These are phyloP conservation scores for Aaosphaeria pasadenensis DNA, from an alignment of 2,329 filamentous ascomycete genomes.

Conservation along the genomic window DNA sequence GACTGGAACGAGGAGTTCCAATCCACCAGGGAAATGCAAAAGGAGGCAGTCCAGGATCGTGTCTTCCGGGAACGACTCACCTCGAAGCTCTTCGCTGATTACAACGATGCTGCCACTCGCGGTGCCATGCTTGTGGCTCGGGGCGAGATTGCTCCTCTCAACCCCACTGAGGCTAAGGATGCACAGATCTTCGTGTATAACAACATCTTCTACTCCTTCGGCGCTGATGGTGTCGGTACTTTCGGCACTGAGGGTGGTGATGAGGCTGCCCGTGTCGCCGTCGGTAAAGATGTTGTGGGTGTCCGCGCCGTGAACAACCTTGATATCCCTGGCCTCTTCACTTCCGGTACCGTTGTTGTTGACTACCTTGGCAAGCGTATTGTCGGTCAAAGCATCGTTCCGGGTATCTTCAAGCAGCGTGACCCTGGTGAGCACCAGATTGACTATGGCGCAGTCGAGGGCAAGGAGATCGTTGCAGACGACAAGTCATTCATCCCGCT, in stretches of 20 bases:
- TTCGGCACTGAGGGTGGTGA: conserved; percentile 96
- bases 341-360: conserved; percentile 91
- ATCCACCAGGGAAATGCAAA: conserved; percentile 89
- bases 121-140: conserved; percentile 89
- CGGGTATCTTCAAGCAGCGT: conserved; percentile 97
- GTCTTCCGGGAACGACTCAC: conserved; percentile 93
- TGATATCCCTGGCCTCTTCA: conserved; percentile 91
- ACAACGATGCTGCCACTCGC: conserved; percentile 89
- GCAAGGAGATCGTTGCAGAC: conserved; percentile 89
- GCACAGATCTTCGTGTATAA: conserved; percentile 99
- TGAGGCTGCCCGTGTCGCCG: conserved; percentile 91
- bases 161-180: conserved; percentile 87
- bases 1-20: conserved; percentile 99
- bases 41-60: conserved; percentile 89
- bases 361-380: conserved; percentile 97
- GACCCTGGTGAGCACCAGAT: conserved; percentile 98
- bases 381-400: conserved; percentile 96
- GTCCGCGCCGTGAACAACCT: conserved; percentile 96
- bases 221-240: conserved; percentile 93
- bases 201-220: conserved; percentile 99
- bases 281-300: conserved; percentile 92
- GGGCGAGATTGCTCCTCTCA: conserved; percentile 88
- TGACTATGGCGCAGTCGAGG: conserved; percentile 96
- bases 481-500: conserved; percentile 80
- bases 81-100: conserved; percentile 95